phyloP scores from a whole-genome alignment of 768 basidiomycete genomes.

The Podaxis mareebaensis region DNA sequence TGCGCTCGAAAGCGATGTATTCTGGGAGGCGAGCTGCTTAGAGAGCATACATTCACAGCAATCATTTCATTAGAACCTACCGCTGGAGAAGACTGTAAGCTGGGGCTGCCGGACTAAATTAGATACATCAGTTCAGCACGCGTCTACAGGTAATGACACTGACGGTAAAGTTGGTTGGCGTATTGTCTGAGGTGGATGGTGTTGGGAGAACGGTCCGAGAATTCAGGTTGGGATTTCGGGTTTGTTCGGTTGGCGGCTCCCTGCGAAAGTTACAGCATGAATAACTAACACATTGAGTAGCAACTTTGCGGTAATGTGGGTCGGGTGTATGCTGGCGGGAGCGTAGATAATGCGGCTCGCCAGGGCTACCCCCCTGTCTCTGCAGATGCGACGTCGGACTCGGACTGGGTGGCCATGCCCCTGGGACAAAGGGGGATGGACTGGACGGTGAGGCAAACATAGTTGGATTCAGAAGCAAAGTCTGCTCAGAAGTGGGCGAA shows the following conservation, averaged over 20 bases:
- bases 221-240: no score
- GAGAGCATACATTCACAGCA: neutral
- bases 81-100: constrained; percentile 11
- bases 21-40: neutral
- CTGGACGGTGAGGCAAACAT: constrained; percentile 18
- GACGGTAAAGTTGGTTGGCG: constrained; percentile 3
- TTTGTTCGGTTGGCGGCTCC: no score
- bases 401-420: constrained; percentile 42
- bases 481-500: neutral
- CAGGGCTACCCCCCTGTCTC: neutral
- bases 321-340: neutral
- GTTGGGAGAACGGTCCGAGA: neutral
- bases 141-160: neutral
- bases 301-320: neutral
- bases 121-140: neutral
- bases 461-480: neutral
- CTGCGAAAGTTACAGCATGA: neutral
- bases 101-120: constrained; percentile 1
- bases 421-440: constrained; percentile 38
- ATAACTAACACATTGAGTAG: neutral
- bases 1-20: constrained; percentile 14
- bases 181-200: neutral
- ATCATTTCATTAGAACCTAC: neutral
- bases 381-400: constrained; percentile 3
- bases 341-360: constrained; percentile 2